Evolutionary conservation across 805 yeast species (phyloP), one percentile per base, ranked within the genome.

Genomic region (Ogataea naganishii): DNA sequence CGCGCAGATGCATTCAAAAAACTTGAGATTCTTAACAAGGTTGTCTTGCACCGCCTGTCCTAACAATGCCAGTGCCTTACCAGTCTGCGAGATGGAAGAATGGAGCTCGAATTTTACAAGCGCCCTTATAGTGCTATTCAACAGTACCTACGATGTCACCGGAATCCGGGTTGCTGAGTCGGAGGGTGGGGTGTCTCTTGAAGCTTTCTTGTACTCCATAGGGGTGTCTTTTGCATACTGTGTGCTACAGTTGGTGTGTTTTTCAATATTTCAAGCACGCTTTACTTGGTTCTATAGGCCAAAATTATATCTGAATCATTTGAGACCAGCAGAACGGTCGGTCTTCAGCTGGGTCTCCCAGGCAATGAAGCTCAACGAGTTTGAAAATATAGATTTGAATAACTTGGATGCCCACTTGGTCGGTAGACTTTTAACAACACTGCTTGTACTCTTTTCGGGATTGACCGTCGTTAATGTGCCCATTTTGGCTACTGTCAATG

Each of bases 371-470:
- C n/a, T n/a, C n/a, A n/a, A n/a, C n/a, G n/a, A n/a, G n/a, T n/a
- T n/a, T n/a, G n/a, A n/a, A n/a, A 72, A 41, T 46, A 63, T 17
- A 51, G 59, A 1, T 53, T 68, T 36, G 94, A 95, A 0, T n/a
- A n/a, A n/a, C n/a, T 47, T 82, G 6, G 95, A 85, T 49, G 75
- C 86, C 0, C 83, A 79, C 47, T 76, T 79, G 44, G 78, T 82
- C 39, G 43, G 83, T 3, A 51, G 95, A 29, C 83, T 69, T 41
- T 44, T 84, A 26, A 50, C 59, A 28, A 54, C 77, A 4, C 44
- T 80, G 8, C 44, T 72, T 19, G 36, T 66, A 2, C 60, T 78
- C 26, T 79, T 78, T 43, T 41, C 58, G 2, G 62, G 66, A 0
- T 49, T 79, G 14, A 76, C 83, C 0, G 30, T 68, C 0, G 35